phyloP scores from a whole-genome alignment of 805 yeast species.

The Nakazawaea ishiwadae region DNA sequence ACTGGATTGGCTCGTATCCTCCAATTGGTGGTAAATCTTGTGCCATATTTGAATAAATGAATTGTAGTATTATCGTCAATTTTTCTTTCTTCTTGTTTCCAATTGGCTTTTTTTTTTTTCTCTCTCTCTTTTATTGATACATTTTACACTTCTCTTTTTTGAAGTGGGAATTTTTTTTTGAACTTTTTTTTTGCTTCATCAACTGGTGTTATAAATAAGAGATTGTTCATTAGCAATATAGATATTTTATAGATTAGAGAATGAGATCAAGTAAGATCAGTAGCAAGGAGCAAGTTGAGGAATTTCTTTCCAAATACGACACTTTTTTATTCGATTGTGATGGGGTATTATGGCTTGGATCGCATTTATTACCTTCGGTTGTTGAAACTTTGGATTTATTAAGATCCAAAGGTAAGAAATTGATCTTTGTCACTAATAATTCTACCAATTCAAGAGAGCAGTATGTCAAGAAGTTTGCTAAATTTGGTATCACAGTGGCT shows the following conservation, averaged over 20 bases:
- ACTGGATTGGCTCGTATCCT: slow-evolving; percentile 82
- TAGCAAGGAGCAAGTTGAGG: slow-evolving; percentile 40
- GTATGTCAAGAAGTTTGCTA: slow-evolving; percentile 70
- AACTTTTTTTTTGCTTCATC: too few species aligned
- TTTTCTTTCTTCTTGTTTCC: neutral
- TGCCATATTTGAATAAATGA: slow-evolving; percentile 1
- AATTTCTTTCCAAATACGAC: slow-evolving; percentile 63
- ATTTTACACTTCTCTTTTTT: too few species aligned
- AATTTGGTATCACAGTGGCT: slow-evolving; percentile 44
- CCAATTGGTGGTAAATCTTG: slow-evolving; percentile 88
- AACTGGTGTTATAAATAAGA: too few species aligned
- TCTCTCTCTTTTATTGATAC: too few species aligned
- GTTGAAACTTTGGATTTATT: slow-evolving; percentile 69
- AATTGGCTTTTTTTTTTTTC: neutral
- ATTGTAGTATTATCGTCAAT: neutral
- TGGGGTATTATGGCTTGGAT: slow-evolving; percentile 95
- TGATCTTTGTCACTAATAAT: slow-evolving; percentile 92
- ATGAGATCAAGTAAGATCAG: slow-evolving; percentile 46
- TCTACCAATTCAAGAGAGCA: slow-evolving; percentile 84
- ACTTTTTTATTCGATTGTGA: slow-evolving; percentile 95
- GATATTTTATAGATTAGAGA: neutral
- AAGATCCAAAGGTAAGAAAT: slow-evolving; percentile 50
- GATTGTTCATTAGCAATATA: too few species aligned
- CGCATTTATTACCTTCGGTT: slow-evolving; percentile 70
- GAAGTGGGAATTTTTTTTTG: too few species aligned